Evolutionary conservation across 2,329 filamentous ascomycete species (phyloP), one percentile per base, ranked within the genome.

Genomic region (Exophiala alcalophila): DNA sequence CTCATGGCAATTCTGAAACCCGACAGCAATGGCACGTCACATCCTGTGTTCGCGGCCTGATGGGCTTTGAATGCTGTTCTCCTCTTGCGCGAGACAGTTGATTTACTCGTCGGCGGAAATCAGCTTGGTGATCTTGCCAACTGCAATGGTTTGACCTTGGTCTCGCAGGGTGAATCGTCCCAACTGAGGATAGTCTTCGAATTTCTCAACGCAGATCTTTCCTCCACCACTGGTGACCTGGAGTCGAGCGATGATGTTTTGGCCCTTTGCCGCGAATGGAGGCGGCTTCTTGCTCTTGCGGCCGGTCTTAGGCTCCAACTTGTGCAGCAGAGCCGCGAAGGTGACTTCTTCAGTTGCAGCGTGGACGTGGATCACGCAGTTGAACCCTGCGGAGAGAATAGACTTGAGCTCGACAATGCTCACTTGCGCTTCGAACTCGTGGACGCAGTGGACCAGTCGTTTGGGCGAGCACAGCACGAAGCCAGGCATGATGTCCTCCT

Each of bases 91-190:
- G 29, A 21, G 16, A 24, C 11, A n/a, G 24, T 26, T 9, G 10
- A 37, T 42, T 44, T 51, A 53, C n/a, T 56, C 51, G 4, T 55
- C 53, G 33, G 74, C 68, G 3, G 67, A 71, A 56, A 86, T 80
- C 49, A 98, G 78, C 77, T 90, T 96, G 47, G 88, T 96, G 65
- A 98, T 94, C 79, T 98, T 98, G 61, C 92, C 92, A 71, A 98
- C 98, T 43, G 92, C 92, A 72, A 98, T 96, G 0, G 92, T 98
- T 85, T 97, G 91, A 59, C 92, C 92, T 83, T 97, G 86, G 62
- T 92, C 89, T 76, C 89, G 76, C 40, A 94, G 76, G 12, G 89
- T 94, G 67, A 94, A 94, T 29, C 89, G 82, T 60, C 89, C 89
- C 67, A 95, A 78, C 68, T 97, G 92, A 47, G 90, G 83, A 68